These are phyloP conservation scores for Colletotrichum sp. DNA, from an alignment of 2,329 filamentous ascomycete species.

Conservation along the genomic window DNA sequence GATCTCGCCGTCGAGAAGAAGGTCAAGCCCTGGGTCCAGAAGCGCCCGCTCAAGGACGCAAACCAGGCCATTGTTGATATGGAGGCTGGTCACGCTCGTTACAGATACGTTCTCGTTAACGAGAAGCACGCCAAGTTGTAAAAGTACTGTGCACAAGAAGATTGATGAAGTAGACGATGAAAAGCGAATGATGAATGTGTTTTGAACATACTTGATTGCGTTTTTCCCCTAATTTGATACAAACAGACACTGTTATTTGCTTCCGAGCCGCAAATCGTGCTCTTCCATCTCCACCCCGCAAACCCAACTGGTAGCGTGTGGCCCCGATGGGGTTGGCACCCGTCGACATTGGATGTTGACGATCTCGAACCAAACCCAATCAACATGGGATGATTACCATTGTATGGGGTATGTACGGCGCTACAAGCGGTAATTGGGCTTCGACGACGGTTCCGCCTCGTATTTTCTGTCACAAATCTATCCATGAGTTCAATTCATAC, in stretches of 20 bases:
- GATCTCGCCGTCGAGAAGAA: constrained; percentile 57
- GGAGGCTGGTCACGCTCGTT: constrained; percentile 53
- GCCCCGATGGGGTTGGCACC: not conserved
- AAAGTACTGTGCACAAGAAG: not conserved
- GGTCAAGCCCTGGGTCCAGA: constrained; percentile 59
- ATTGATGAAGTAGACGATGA: constrained; percentile 1
- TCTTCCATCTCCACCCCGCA: fast-evolving
- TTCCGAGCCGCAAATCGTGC: not conserved
- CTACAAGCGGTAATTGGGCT: fast-evolving
- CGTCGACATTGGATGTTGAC: not conserved
- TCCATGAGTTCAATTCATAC: not conserved
- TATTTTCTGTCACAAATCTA: not conserved
- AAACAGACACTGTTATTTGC: not conserved
- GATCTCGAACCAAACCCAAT: not conserved
- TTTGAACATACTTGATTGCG: not conserved
- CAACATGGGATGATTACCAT: fast-evolving
- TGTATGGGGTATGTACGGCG: fast-evolving
- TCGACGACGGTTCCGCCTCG: not conserved
- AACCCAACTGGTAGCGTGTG: not conserved
- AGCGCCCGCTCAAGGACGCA: constrained; percentile 54
- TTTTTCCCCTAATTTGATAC: not conserved
- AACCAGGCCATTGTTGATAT: constrained; percentile 59
- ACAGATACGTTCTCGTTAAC: constrained; percentile 47
- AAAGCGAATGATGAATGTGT: not conserved
- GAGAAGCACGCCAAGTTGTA: constrained; percentile 28